Evolutionary conservation across 2,329 filamentous ascomycete genomes (phyloP), one percentile per base, ranked within the genome.

Genomic region (Stachybotrys chartarum): DNA sequence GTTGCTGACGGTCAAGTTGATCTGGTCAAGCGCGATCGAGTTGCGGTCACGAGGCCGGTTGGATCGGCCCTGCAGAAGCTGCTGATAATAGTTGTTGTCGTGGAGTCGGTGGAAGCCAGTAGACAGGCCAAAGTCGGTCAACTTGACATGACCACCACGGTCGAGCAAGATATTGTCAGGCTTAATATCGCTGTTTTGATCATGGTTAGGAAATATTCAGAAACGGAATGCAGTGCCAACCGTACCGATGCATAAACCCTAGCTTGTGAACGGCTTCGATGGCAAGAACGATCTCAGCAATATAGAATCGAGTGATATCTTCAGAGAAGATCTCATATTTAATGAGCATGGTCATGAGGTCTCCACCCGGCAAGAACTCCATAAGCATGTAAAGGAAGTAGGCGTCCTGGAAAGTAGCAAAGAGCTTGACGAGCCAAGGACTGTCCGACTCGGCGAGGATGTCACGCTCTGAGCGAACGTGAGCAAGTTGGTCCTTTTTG

Each of bases 241-340:
- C 87, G 64, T 79, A 96, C 92, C 94, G 91, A 78, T 99, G 94
- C 60, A 99, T 96, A 75, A 97, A 99, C 59, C 94, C 94, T 61
- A 97, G 82, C 72, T 96, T 96, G 75, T 99, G 94, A 47, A 99
- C 94, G 14, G 94, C 94, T 69, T 99, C 94, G 63, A 99, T 97
- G n/a, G 94, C 94, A 68, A 97, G 82, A 30, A 96, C 90, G 65
- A 97, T 93, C 72, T 99, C 93, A 30, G 94, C 94, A 84, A 99
- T 99, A 75, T 99, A 99, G 75, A 99, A 99, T 17, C 94, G 86
- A 32, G 94, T 99, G 63, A 99, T 97, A 63, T 99, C 94, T 72
- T 97, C 93, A 0, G 91, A 96, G 72, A 99, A 99, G 71, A 99
- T 97, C 72, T 99, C 94, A 68, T 99, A 99, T 80, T 97, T 99